These are phyloP conservation scores for Austroboletus olivaceoglutinosus DNA, from an alignment of 1,284 basidiomycete genomes.

Conservation along the genomic window DNA sequence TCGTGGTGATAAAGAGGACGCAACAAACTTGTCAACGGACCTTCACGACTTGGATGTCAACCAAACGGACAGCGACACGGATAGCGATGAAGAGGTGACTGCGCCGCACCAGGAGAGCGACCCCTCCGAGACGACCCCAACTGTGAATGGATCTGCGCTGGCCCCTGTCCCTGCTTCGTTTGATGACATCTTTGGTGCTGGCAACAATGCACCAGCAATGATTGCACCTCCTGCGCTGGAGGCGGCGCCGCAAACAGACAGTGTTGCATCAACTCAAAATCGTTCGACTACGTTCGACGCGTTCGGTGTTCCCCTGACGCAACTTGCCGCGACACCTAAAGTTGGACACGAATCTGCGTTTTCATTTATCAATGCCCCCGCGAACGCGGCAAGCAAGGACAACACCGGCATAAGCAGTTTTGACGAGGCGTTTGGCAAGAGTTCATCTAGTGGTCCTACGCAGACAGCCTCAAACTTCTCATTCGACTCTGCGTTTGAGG, in stretches of 20 bases:
- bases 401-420: conserved; percentile 62
- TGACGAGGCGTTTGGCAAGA: conserved; percentile 66
- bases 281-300: conserved; percentile 22
- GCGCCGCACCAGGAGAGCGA: conserved; percentile 6
- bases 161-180: conserved; percentile 25
- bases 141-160: conserved; percentile 19
- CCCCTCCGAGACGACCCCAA: conserved; percentile 23
- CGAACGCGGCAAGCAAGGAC: conserved; percentile 14
- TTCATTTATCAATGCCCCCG: conserved; percentile 18
- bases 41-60: conserved; percentile 66
- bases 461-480: conserved; percentile 47
- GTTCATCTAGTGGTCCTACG: conserved; percentile 40
- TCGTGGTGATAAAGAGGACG: conserved; percentile 36
- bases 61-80: conserved; percentile 52
- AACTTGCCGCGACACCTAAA: conserved; percentile 14
- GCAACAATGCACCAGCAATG: conserved; percentile 5
- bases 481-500: conserved; percentile 78
- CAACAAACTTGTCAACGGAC: conserved; percentile 52
- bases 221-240: conserved; percentile 2
- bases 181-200: conserved; percentile 34
- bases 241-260: conserved; percentile 22
- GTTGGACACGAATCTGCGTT: conserved; percentile 23
- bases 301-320: conserved; percentile 32
- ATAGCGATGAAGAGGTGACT: conserved; percentile 44
- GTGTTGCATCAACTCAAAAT: conserved; percentile 21